Percentiles rank a stretch among this genome's conserved stretches.
These are phyloP conservation scores for Spergularia marina DNA, from an alignment of 148 eudicot species.

Conservation along the genomic window DNA sequence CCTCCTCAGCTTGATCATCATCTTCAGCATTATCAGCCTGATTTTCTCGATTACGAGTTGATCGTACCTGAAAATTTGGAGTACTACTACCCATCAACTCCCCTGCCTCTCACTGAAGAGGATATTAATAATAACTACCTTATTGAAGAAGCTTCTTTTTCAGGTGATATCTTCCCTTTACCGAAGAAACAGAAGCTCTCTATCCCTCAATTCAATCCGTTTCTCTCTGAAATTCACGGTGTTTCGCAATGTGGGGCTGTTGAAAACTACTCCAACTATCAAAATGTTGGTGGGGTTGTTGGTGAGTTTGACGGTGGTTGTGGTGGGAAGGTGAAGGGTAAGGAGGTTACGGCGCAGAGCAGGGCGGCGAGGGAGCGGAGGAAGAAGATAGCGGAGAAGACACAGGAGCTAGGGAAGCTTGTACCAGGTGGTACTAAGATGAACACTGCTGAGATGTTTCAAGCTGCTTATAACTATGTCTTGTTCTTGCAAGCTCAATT, in stretches of 20 bases:
- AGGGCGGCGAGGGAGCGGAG: conserved; percentile 73
- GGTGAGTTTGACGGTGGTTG: neutral
- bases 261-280: neutral
- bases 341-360: conserved; percentile 47
- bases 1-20: conserved; percentile 10
- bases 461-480: conserved; percentile 60
- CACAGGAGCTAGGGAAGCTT: conserved; percentile 72
- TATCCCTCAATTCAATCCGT: neutral
- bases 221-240: neutral
- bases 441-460: conserved; percentile 88
- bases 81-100: neutral
- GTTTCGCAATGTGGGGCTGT: neutral
- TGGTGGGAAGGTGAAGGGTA: neutral
- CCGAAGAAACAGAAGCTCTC: neutral
- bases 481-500: conserved; percentile 68
- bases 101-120: neutral
- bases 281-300: neutral
- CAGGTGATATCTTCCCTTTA: neutral
- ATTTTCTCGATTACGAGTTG: neutral
- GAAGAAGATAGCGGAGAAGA: conserved; percentile 71
- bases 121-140: neutral
- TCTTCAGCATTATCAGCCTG: neutral
- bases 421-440: conserved; percentile 68
- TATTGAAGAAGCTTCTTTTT: conserved; percentile 1
- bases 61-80: neutral